These are phyloP conservation scores for Xanthoceras sorbifolium DNA, from an alignment of 345 rosid genomes.

Conservation along the genomic window DNA sequence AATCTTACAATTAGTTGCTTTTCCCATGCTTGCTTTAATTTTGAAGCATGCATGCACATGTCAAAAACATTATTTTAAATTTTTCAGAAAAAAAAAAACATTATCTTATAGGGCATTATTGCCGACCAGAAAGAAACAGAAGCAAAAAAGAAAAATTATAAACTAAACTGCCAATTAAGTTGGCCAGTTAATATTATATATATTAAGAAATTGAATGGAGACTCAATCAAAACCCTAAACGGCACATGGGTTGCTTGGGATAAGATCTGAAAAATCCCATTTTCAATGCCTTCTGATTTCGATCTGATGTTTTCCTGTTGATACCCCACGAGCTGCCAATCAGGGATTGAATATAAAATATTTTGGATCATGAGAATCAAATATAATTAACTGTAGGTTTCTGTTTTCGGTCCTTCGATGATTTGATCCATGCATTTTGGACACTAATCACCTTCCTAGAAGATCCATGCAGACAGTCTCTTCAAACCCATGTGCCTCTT, in stretches of 20 bases:
- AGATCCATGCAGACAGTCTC: not conserved
- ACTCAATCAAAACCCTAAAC: not conserved
- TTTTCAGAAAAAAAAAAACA: no score
- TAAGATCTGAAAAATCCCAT: not conserved
- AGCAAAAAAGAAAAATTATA: not conserved
- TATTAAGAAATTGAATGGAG: not conserved
- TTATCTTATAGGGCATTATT: not conserved
- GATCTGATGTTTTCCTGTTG: slow-evolving; percentile 12
- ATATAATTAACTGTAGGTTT: not conserved
- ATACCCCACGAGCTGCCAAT: slow-evolving; percentile 11
- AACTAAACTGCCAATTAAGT: not conserved
- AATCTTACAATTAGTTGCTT: not conserved
- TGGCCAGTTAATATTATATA: not conserved
- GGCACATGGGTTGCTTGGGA: slow-evolving; percentile 14
- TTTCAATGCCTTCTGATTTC: not conserved
- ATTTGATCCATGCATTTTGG: not conserved
- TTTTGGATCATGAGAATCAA: not conserved
- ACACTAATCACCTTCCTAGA: slow-evolving; percentile 7
- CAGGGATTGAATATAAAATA: not conserved
- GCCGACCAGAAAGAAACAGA: slow-evolving; percentile 12
- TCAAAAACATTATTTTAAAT: slow-evolving; percentile 2
- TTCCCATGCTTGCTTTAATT: not conserved
- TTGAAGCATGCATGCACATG: slow-evolving; percentile 4
- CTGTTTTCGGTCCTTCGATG: not conserved
- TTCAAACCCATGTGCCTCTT: slow-evolving; percentile 13